Evolutionary conservation across 1,284 basidiomycete species (phyloP).

Genomic region (Irpex sp.): DNA sequence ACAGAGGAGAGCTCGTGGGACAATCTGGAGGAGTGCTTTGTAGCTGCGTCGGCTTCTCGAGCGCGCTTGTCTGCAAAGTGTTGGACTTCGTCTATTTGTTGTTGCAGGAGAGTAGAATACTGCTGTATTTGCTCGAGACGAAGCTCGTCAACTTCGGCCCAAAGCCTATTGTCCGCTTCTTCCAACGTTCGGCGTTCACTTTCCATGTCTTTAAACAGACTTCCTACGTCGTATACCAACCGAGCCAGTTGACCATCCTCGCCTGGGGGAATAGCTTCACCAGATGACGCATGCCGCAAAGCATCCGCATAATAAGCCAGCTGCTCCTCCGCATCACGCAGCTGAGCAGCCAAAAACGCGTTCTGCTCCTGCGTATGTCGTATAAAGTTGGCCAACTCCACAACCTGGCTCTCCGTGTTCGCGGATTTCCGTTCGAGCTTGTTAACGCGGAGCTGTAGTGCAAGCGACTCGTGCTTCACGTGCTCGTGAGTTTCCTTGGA

Average conservation of each 20-base stretch:
- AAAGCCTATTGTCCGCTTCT: neutral
- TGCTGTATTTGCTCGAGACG: conserved; percentile 15
- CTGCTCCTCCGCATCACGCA: conserved; percentile 43
- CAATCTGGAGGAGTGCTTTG: conserved; percentile 37
- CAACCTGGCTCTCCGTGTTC: conserved; percentile 64
- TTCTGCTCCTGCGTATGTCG: conserved; percentile 55
- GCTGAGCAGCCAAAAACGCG: conserved; percentile 34
- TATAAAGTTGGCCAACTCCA: conserved; percentile 59
- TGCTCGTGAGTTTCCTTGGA: conserved; percentile 34
- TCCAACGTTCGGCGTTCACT: neutral
- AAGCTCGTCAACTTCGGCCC: conserved; percentile 6
- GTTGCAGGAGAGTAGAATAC: conserved; percentile 18
- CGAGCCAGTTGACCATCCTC: neutral
- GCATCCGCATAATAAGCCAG: conserved; percentile 28
- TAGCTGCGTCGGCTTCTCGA: conserved; percentile 35
- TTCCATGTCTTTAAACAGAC: neutral
- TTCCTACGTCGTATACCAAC: neutral
- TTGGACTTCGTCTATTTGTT: conserved; percentile 15
- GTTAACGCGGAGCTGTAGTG: conserved; percentile 40
- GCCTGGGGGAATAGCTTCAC: neutral
- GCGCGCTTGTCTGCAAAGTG: conserved; percentile 31
- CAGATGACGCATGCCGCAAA: neutral
- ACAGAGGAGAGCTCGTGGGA: conserved; percentile 34
- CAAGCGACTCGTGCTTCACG: conserved; percentile 40
- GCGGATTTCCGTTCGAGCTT: conserved; percentile 65